Base-by-base conservation (phyloP, 2,329 filamentous ascomycete genomes). In the Hypomyces rosellus region DNA sequence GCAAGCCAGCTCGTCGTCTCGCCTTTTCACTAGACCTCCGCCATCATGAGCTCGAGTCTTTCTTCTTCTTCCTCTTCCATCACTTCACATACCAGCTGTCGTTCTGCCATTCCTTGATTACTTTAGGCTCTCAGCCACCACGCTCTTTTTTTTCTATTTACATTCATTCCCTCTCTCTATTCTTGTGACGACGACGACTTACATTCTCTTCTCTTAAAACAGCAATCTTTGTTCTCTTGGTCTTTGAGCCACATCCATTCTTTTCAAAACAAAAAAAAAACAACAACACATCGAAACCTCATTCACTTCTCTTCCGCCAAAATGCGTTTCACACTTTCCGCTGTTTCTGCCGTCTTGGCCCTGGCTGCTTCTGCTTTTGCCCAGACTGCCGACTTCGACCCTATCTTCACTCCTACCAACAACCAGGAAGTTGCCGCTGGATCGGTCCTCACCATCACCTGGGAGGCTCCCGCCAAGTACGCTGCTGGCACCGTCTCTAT, bases 301-400 rank as follows among this genome's bases (percentile, higher is more conserved):
- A 30, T 48, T 43, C 36, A 14, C 16, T 49, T 37, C 45, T 20
- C 20, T 20, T 20, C 20, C 43, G 48, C 63, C 74, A 81, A 75
- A 53, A 82, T 83, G 78, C 75, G 72, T 61, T 80, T 76, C 71
- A 65, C 74, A 59, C 64, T 70, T 60, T 67, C 74, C 53, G 43
- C 16, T 20, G 41, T 43, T 25, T 43, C 41, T 3, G 67, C 78
- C 62, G 56, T 77, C 57, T 59, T 81, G 69, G 78, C 77, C 62
- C 70, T 77, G 56, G 72, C 72, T 60, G 69, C 70, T 67, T 64
- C 74, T 54, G 74, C 65, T 56, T 55, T 79, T 53, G 80, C 79
- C 46, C 77, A 81, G 67, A 77, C 74, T 45, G 50, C 67, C n/a
- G 74, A 74, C 61, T 85, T 83, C 68, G 73, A 81, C 63, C 65